phyloP scores from a whole-genome alignment of 2,329 filamentous ascomycete species.

The Cladophialophora chaetospira region DNA sequence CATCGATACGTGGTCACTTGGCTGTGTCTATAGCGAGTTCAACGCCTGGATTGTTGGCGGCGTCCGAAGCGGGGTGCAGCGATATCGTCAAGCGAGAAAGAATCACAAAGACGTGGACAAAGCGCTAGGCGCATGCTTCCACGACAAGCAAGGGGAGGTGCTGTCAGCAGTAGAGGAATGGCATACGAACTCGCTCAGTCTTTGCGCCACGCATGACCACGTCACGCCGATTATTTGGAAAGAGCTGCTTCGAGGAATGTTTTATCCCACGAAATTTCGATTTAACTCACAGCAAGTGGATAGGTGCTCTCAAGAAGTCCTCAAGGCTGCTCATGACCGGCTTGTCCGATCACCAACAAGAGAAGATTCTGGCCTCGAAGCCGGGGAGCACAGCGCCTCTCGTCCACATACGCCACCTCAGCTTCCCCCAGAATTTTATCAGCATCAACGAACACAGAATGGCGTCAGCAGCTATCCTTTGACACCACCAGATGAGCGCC shows the following conservation, averaged over 20 bases:
- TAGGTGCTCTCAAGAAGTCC: conserved; percentile 5
- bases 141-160: conserved; percentile 34
- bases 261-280: conserved; percentile 6
- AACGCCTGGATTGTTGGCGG: conserved; percentile 34
- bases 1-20: conserved; percentile 40
- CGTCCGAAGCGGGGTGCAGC: conserved; percentile 9
- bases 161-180: conserved; percentile 33
- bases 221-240: conserved; percentile 28
- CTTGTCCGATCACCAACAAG: not conserved
- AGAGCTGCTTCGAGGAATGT: conserved; percentile 16
- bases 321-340: conserved; percentile 4
- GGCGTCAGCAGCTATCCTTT: not conserved
- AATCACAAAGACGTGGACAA: conserved; percentile 14
- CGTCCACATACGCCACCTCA: conserved; percentile 8
- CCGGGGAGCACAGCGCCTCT: not conserved
- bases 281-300: conserved; percentile 9
- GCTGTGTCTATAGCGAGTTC: conserved; percentile 39
- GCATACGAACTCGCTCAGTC: conserved; percentile 26
- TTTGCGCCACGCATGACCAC: conserved; percentile 30
- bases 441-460: not conserved
- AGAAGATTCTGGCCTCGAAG: not conserved
- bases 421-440: not conserved
- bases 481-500: not conserved
- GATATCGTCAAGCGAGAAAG: conserved; percentile 31
- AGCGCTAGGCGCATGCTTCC: conserved; percentile 35